Base-by-base conservation (phyloP, 2,329 filamentous ascomycete genomes). In the Dryadomyces quercus-mongolicae region DNA sequence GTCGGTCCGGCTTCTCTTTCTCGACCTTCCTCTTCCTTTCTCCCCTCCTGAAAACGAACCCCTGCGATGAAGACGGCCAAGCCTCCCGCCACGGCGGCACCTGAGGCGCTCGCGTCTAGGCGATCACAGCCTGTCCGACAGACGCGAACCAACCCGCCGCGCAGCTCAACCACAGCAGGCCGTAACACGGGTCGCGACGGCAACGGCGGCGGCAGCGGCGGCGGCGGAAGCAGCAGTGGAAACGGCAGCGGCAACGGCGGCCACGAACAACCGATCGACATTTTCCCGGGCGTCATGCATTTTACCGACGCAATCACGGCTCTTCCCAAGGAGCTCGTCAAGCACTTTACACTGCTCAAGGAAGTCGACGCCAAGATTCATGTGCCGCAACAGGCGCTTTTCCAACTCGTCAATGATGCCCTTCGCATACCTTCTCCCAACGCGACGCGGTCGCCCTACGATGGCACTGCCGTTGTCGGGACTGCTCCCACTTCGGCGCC, bases 321-420 rank as follows among this genome's bases (percentile, higher is more conserved):
- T 43, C 80, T 98, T 25, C 93, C 93, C 5, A 91, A 91, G 68
- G 93, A 98, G 71, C 88, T 96, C 51, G 89, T 95, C 62, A 85
- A 90, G 65, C 92, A 98, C 69, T 95, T 95, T 63, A 96, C 92
- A 38, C 79, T 97, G 55, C 77, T 98, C 61, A 96, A 96, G 68
- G 93, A 98, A 71, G 93, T 97, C 49, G 93, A 98, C 72, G 92
- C 92, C 59, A 98, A 98, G 72, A 87, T 95, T 60, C 93, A 91
- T 70, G 84, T 83, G 25, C 86, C 93, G 7, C 89, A 95, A 67
- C 86, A 93, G 62, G 80, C 85, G 64, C 77, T 98, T 56, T 84
- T 86, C 64, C 79, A 85, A 64, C 77, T 94, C 58, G 80, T 95
- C 62, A 76, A 84, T 57, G 77, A 77, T 53, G 81, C 86, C 57